These are phyloP conservation scores for Hyphopichia homilentoma DNA, from an alignment of 805 yeast species.

Conservation along the genomic window DNA sequence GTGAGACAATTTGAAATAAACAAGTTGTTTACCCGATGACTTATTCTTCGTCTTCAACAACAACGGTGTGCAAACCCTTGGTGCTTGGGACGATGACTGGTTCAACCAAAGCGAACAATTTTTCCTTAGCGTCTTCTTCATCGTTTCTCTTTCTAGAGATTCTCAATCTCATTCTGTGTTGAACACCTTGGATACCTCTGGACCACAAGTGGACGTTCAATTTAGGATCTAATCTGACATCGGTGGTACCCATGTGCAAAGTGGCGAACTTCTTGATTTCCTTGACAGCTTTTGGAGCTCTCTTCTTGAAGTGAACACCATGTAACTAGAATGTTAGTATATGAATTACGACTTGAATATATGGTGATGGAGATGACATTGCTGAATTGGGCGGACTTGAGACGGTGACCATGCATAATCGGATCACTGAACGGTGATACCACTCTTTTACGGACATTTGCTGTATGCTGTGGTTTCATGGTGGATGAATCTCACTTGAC, in stretches of 20 bases:
- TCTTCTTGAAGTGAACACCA: slow-evolving; percentile 98
- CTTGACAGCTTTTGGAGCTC: slow-evolving; percentile 99
- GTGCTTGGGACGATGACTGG: slow-evolving; percentile 90
- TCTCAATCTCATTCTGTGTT: slow-evolving; percentile 96
- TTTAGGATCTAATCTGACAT: slow-evolving; percentile 98
- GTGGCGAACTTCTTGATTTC: slow-evolving; percentile 98
- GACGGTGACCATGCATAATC: too few species aligned
- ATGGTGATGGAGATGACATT: neutral
- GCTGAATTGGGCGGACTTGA: too few species aligned
- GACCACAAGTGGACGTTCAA: slow-evolving; percentile 98
- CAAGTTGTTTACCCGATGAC: too few species aligned
- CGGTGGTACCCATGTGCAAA: slow-evolving; percentile 98
- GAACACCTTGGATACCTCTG: slow-evolving; percentile 99
- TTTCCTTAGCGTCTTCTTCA: slow-evolving; percentile 98
- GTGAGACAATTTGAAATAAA: too few species aligned
- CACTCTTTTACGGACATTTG: too few species aligned
- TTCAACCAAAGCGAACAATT: slow-evolving; percentile 97
- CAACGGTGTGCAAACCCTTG: slow-evolving; percentile 98
- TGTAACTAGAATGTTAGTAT: slow-evolving; percentile 55
- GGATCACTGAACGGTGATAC: too few species aligned
- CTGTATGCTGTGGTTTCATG: too few species aligned
- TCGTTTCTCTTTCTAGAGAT: slow-evolving; percentile 99
- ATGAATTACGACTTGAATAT: too few species aligned
- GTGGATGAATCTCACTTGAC: too few species aligned
- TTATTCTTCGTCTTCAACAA: slow-evolving; percentile 84